phyloP scores from a whole-genome alignment of 2,329 filamentous ascomycete species.

The Ophiostoma piceae region DNA sequence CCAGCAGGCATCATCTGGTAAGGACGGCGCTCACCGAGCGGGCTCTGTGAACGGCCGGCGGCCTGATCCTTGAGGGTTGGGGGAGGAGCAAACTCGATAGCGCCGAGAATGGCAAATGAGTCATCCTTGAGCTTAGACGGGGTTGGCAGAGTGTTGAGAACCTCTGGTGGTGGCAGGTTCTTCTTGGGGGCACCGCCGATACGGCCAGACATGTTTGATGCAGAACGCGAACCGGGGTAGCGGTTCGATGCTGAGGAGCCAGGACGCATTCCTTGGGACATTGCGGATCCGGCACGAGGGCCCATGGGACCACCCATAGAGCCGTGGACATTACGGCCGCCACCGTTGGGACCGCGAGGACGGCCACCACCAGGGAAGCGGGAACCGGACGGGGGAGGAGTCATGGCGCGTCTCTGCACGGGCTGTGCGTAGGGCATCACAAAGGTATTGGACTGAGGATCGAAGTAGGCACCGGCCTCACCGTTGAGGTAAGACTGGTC shows the following conservation, averaged over 20 bases:
- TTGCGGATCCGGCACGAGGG: conserved; percentile 34
- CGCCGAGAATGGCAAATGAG: conserved; percentile 59
- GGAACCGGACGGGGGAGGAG: conserved; percentile 66
- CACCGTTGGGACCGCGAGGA: conserved; percentile 33
- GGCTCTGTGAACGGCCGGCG: conserved; percentile 63
- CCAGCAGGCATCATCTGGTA: conserved; percentile 73
- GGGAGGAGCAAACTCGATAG: conserved; percentile 84
- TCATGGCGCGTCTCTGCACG: conserved; percentile 87
- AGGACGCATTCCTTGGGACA: conserved; percentile 27
- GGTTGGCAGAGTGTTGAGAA: conserved; percentile 73
- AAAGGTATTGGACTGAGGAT: conserved; percentile 63
- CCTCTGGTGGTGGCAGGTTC: conserved; percentile 63
- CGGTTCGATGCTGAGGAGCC: conserved; percentile 38
- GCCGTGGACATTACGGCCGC: conserved; percentile 37
- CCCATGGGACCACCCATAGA: conserved; percentile 41
- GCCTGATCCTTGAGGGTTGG: conserved; percentile 60
- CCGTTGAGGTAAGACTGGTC: conserved; percentile 59
- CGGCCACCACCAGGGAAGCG: conserved; percentile 39
- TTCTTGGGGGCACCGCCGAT: conserved; percentile 38
- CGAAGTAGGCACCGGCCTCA: conserved; percentile 59
- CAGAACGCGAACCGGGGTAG: conserved; percentile 43
- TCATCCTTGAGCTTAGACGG: conserved; percentile 82
- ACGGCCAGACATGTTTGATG: conserved; percentile 47
- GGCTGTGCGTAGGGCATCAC: conserved; percentile 78
- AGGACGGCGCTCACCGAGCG: conserved; percentile 59